Base-by-base conservation (phyloP, 768 basidiomycete genomes). In the Hygrophorus pudorinus region DNA sequence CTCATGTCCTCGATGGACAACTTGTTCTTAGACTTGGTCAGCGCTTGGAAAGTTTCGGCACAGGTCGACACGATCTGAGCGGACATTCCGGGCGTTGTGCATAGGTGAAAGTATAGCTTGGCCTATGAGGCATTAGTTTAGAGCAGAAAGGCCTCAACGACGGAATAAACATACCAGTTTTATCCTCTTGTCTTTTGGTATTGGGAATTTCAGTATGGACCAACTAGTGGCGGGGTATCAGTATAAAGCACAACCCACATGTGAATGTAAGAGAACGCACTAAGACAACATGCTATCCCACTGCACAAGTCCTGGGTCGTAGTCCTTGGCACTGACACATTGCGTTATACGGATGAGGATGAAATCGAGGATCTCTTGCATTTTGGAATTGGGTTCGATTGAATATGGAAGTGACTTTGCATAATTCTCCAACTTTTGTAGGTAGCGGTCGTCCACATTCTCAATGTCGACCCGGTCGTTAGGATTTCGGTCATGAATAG, bases 171-270 rank as follows among this genome's bases (percentile, higher is more conserved):
- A 24, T 24, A 24, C 24, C 24, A 93, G 66, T 33, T 65, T 68
- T 42, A 90, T 76, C 44, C 89, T 72, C 53, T 78, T 81, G 48
- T 79, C 78, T 57, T 83, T 81, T 44, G 85, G 86, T 54, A 93
- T 81, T 29, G 86, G 89, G 56, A 90, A 91, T 56, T 88, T 86
- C 59, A 92, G 72, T 67, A 80, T 80, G 36, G 65, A 61, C 87
- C 88, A 91, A 56, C 85, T 88, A 53, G 47, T 38, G 16, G 24
- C 24, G 7, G 7, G 29, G 12, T 7, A 28, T 28, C 36, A 43
- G 28, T 41, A 43, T n/a, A 36, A 12, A 18, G 24, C 16, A 42
- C 14, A 6, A 17, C 5, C 13, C n/a, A n/a, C n/a, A n/a, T n/a
- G 27, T 14, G 21, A 47, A 35, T 30, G 38, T 30, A 18, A 32